A percentile compares a stretch with the other conserved stretches of the same genome.
Conservation (phyloP, 768 basidiomycete genomes). For the Leccinellum luteum region DNA sequence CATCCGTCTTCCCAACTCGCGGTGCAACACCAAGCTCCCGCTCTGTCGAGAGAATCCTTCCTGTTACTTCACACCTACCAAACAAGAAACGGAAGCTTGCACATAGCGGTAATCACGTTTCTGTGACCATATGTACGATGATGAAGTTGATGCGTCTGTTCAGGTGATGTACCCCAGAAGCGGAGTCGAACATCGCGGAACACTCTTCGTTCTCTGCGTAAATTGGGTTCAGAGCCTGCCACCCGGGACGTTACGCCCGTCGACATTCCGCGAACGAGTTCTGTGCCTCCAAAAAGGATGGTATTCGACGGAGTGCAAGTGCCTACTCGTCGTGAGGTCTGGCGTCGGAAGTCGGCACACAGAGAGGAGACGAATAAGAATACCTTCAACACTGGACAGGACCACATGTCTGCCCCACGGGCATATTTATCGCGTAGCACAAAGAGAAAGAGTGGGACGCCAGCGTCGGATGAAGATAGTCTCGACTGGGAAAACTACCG, state of each 20-base stretch:
- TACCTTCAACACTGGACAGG: background rate
- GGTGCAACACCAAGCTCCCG: background rate
- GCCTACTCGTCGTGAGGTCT: conserved; percentile 20
- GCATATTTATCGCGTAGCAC: background rate
- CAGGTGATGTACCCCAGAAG: conserved; percentile 23
- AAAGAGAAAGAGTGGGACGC: background rate
- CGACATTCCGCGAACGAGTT: conserved; percentile 17
- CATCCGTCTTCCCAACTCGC: background rate
- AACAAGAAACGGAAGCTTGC: conserved; percentile 13
- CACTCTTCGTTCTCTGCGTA: conserved; percentile 13
- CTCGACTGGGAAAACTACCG: conserved; percentile 34
- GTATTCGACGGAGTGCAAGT: conserved; percentile 33
- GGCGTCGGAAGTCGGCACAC: conserved; percentile 8
- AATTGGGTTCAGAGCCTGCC: conserved; percentile 30
- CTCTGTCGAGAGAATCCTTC: background rate
- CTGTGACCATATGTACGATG: background rate
- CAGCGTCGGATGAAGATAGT: conserved; percentile 18
- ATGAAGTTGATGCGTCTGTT: conserved; percentile 6
- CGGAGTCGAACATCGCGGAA: conserved; percentile 17
- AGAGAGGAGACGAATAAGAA: background rate
- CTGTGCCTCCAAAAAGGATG: conserved; percentile 22
- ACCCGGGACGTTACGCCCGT: conserved; percentile 22
- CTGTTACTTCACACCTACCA: background rate
- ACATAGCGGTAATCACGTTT: conserved; percentile 6
- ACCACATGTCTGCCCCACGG: background rate